These are phyloP conservation scores for Raphanus sativus DNA, from an alignment of 345 rosid species.

Conservation along the genomic window DNA sequence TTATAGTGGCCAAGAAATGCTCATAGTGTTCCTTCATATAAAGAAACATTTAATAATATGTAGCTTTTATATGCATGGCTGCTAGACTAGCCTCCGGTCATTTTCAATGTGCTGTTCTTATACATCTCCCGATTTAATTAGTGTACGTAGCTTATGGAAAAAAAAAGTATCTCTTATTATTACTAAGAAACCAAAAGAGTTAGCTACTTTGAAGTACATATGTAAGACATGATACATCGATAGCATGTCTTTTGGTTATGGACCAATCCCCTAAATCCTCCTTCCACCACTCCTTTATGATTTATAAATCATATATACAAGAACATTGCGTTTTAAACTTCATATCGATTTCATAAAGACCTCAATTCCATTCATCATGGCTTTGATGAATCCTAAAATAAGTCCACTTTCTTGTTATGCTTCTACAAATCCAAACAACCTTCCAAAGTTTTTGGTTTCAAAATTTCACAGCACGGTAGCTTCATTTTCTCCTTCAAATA, in stretches of 20 bases:
- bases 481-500: neutral
- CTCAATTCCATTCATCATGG: neutral
- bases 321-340: neutral
- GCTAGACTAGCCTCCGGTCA: neutral
- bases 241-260: neutral
- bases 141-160: neutral
- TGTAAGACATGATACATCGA: neutral
- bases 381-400: neutral
- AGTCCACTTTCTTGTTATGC: neutral
- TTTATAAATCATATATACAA: neutral
- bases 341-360: neutral
- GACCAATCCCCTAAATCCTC: constrained; percentile 1
- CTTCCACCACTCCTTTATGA: neutral
- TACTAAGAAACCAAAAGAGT: neutral
- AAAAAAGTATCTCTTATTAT: too few relatives aligned
- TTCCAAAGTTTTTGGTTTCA: neutral
- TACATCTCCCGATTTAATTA: neutral
- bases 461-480: neutral
- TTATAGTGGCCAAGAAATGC: neutral
- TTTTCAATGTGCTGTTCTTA: neutral
- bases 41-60: neutral
- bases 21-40: neutral
- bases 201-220: neutral
- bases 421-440: neutral
- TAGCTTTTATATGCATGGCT: neutral